phyloP scores from a whole-genome alignment of 768 basidiomycete species.

The Psilocybe subaeruginosa region DNA sequence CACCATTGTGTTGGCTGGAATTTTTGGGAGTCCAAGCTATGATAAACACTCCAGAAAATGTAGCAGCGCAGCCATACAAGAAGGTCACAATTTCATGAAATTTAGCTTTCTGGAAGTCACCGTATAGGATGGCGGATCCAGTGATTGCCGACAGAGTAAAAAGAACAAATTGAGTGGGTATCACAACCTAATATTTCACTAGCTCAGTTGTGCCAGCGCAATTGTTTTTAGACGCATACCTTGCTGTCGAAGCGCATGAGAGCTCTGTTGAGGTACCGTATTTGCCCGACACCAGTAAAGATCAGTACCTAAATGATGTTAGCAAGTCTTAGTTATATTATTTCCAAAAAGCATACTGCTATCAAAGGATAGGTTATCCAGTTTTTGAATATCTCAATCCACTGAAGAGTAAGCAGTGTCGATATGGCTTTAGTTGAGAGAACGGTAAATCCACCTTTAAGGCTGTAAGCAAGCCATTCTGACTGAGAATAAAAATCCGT shows the following conservation, averaged over 20 bases:
- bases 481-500: conserved; percentile 13
- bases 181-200: conserved; percentile 63
- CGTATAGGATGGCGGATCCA: conserved; percentile 92
- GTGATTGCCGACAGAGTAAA: conserved; percentile 93
- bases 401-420: conserved; percentile 78
- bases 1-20: conserved; percentile 20
- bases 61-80: conserved; percentile 86
- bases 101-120: conserved; percentile 84
- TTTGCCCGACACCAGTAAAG: conserved; percentile 80
- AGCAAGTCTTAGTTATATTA: neutral
- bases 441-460: conserved; percentile 88
- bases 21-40: conserved; percentile 67
- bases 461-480: neutral
- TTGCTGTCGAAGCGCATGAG: conserved; percentile 94
- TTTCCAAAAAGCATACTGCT: conserved; percentile 47
- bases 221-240: conserved; percentile 37
- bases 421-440: conserved; percentile 92
- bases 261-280: conserved; percentile 83
- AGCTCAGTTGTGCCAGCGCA: neutral
- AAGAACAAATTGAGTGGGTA: conserved; percentile 93
- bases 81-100: conserved; percentile 87
- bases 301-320: conserved; percentile 55
- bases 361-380: conserved; percentile 87
- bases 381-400: conserved; percentile 74
- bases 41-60: conserved; percentile 87